Base-by-base conservation (phyloP, 305 asterid genomes). In the Fraxinus xanthoxyloides region DNA sequence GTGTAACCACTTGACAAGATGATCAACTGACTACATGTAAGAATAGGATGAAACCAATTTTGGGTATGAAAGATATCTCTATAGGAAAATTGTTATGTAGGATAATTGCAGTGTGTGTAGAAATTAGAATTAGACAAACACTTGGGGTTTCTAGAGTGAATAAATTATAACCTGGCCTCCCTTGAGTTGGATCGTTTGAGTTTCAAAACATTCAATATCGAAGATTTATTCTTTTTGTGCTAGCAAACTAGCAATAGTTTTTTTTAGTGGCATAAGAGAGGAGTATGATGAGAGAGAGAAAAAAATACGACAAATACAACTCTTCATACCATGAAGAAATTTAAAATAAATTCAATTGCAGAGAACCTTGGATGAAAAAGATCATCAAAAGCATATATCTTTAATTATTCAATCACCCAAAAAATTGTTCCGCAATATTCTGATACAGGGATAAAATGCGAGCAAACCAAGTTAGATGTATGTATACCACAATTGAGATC, bases 401-500 rank as follows among this genome's bases (percentile, higher is more conserved):
- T 65, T 54, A 79, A 24, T 76, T 59, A 84, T 75, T 56, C 46
- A 82, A 75, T 77, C 46, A 59, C 72, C 76, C 77, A 34, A 82
- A 36, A 69, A 70, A 75, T 80, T 72, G 76, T 17, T 32, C 28
- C 26, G 6, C 43, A 70, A 15, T 70, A 32, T 70, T 34, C 79
- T 40, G 59, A 32, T 77, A 35, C 31, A 75, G 80, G 10, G 34
- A 65, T 63, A 54, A 34, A 26, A 51, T 76, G 9, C 72, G 7
- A 43, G 46, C 43, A 24, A 54, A 81, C 69, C 23, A 63, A 80
- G 73, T 72, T 32, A 19, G 77, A 73, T 76, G 76, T 61, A 72
- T 48, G 79, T 35, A 80, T 61, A 32, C 77, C 34, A 77, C 70
- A 84, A 82, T 46, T 78, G 74, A 82, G 76, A 86, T 85, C 78